Percentiles rank a stretch among this genome's conserved stretches.
These are phyloP conservation scores for Clarireedia hainanense DNA, from an alignment of 2,329 filamentous ascomycete species.

Conservation along the genomic window DNA sequence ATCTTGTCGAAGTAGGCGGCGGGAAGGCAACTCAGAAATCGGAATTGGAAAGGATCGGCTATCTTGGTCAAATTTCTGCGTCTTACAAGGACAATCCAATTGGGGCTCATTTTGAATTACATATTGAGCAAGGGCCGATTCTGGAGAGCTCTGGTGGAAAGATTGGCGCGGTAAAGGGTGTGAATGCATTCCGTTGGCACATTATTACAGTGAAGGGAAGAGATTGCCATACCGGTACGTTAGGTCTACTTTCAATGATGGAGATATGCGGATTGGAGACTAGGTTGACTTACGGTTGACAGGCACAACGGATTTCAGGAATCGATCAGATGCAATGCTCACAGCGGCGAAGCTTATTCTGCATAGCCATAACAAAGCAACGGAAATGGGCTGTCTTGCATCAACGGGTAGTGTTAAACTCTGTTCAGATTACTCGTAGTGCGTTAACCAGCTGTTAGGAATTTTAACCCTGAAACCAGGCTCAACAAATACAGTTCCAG, in stretches of 20 bases:
- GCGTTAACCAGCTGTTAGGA: conserved; percentile 32
- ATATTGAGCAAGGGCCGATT: conserved; percentile 78
- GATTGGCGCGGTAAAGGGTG: conserved; percentile 63
- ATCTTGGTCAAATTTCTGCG: conserved; percentile 51
- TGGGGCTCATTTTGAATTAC: conserved; percentile 73
- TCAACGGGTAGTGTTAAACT: conserved; percentile 32
- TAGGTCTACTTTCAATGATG: not conserved
- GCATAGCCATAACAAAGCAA: conserved; percentile 55
- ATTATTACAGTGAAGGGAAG: conserved; percentile 57
- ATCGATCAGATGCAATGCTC: conserved; percentile 61
- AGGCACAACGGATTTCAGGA: conserved; percentile 59
- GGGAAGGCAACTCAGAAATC: conserved; percentile 54
- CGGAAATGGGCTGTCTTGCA: conserved; percentile 51
- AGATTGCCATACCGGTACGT: conserved; percentile 57
- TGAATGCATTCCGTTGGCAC: conserved; percentile 70
- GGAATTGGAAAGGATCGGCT: conserved; percentile 65
- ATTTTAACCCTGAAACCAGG: conserved; percentile 60
- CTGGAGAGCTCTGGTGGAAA: conserved; percentile 56
- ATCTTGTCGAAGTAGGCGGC: conserved; percentile 53
- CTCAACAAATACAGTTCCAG: conserved; percentile 67
- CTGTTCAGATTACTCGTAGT: not conserved
- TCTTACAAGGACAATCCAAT: conserved; percentile 55
- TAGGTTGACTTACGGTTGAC: not conserved
- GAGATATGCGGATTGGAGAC: not conserved
- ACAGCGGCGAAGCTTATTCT: conserved; percentile 61